Conservation (phyloP, 805 yeast genomes). For the Metschnikowia sp. region DNA sequence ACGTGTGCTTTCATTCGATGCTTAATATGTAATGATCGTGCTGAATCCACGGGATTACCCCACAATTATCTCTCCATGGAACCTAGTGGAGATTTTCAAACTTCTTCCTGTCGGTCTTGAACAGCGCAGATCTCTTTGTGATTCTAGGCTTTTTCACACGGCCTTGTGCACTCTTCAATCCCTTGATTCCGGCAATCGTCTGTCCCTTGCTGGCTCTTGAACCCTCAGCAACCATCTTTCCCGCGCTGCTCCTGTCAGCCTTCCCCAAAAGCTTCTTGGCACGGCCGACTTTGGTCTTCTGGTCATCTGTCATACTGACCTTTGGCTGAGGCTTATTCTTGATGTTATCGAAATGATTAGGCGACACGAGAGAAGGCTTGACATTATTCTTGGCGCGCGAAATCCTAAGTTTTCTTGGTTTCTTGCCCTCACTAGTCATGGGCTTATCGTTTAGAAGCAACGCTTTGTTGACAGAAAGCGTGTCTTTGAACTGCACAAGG, state of each 20-base stretch:
- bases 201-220: slow-evolving; percentile 71
- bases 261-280: slow-evolving; percentile 73
- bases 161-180: slow-evolving; percentile 44
- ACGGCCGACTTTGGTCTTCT: slow-evolving; percentile 76
- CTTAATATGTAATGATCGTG: not conserved
- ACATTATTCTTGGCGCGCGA: slow-evolving; percentile 48
- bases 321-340: slow-evolving; percentile 24
- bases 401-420: slow-evolving; percentile 68
- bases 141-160: slow-evolving; percentile 56
- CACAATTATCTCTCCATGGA: no score
- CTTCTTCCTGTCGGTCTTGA: slow-evolving; percentile 39
- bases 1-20: no score
- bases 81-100: slow-evolving; percentile 17
- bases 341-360: slow-evolving; percentile 39
- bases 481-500: slow-evolving; percentile 81
- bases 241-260: slow-evolving; percentile 72
- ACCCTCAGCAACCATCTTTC: slow-evolving; percentile 66
- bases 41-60: not conserved
- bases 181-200: slow-evolving; percentile 56
- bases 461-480: slow-evolving; percentile 75
- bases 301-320: slow-evolving; percentile 53
- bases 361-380: slow-evolving; percentile 42
- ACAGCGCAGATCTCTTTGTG: slow-evolving; percentile 51
- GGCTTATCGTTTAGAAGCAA: slow-evolving; percentile 71
- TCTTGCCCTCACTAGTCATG: slow-evolving; percentile 27